Conservation (phyloP, 345 rosid genomes). For the Erucastrum elatum region DNA sequence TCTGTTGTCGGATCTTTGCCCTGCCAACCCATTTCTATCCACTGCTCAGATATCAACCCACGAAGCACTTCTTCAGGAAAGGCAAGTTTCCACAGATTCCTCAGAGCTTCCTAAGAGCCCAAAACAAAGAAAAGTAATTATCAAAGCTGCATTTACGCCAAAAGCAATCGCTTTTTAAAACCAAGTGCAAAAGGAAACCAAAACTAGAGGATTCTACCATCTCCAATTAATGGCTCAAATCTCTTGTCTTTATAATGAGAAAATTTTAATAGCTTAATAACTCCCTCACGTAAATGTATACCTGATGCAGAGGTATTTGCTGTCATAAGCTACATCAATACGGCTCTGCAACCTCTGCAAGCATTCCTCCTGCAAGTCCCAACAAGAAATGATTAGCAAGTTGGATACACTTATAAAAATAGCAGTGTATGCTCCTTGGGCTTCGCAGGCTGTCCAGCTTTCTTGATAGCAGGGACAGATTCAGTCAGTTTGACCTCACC, state of each 20-base stretch:
- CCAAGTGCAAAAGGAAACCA: neutral
- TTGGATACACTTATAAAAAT: no score
- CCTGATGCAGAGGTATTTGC: conserved; percentile 79
- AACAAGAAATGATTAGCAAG: neutral
- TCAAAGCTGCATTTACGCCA: neutral
- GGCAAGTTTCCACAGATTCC: conserved; percentile 81
- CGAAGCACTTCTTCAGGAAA: conserved; percentile 88
- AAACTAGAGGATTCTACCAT: conserved; percentile 4
- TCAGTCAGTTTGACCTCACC: no score
- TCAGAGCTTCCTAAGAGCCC: conserved; percentile 67
- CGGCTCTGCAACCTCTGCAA: conserved; percentile 85
- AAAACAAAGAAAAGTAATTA: neutral
- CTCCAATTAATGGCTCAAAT: neutral
- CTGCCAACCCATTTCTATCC: conserved; percentile 99
- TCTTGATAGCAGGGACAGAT: no score
- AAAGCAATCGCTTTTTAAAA: neutral
- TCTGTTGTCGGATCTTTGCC: conserved; percentile 99
- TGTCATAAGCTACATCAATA: conserved; percentile 81
- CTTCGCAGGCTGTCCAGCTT: no score
- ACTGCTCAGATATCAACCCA: conserved; percentile 90
- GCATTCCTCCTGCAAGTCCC: conserved; percentile 71
- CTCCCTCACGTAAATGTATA: conserved; percentile 24
- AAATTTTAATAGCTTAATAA: neutral
- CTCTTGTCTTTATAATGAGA: neutral
- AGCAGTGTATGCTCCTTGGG: no score